These are phyloP conservation scores for Quercus suber DNA, from an alignment of 306 rosid species.

Conservation along the genomic window DNA sequence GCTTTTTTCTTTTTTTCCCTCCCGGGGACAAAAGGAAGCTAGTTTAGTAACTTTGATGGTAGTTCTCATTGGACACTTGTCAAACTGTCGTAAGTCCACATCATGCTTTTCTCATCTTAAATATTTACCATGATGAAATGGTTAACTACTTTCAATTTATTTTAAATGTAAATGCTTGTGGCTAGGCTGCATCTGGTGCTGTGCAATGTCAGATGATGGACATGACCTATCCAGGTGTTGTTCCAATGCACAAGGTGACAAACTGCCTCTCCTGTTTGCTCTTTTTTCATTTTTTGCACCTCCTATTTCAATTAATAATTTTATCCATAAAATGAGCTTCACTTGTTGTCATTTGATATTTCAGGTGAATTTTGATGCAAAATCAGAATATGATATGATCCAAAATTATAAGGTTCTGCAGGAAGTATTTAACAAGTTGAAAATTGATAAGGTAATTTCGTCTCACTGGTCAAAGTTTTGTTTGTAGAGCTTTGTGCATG, in stretches of 20 bases:
- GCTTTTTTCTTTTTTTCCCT: too few relatives aligned
- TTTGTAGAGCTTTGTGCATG: not conserved
- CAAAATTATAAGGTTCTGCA: conserved; percentile 93
- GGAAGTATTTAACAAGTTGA: conserved; percentile 85
- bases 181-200: conserved; percentile 95
- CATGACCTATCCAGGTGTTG: conserved; percentile 80
- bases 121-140: not conserved
- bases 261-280: conserved; percentile 8
- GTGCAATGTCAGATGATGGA: conserved; percentile 97
- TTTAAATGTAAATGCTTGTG: conserved; percentile 27
- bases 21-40: not conserved
- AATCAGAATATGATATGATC: conserved; percentile 92
- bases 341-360: conserved; percentile 16
- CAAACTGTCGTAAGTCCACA: not conserved
- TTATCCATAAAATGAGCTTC: not conserved
- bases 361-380: conserved; percentile 90
- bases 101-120: conserved; percentile 4
- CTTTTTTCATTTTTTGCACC: not conserved
- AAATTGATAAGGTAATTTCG: conserved; percentile 69
- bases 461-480: not conserved
- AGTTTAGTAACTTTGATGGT: not conserved
- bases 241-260: conserved; percentile 95
- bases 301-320: not conserved
- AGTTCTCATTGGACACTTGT: not conserved
- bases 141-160: not conserved